Evolutionary conservation across 2,329 filamentous ascomycete species (phyloP), one percentile per base, ranked within the genome.

Genomic region (Cytospora piceicola): DNA sequence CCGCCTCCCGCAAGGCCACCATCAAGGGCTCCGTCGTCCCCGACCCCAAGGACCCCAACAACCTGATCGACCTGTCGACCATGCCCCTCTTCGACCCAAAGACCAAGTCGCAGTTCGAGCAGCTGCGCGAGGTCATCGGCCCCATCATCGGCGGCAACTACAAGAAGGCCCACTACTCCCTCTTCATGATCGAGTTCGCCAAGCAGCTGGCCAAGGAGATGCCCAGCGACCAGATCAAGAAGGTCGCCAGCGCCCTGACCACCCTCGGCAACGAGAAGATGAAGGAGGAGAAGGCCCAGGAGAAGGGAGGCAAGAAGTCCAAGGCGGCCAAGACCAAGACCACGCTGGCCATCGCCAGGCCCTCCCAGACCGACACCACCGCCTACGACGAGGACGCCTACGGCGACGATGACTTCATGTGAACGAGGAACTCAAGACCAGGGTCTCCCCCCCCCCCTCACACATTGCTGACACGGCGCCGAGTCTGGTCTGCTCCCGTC

Each of bases 281-380:
- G 90, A 96, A 93, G 83, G 94, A 97, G 78, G 95, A 99, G 85
- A 97, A 98, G 85, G 89, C 90, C 4, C 88, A 92, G 4, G 93
- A 97, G 70, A 97, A 97, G 84, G 89, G 92, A 63, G 92, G 90
- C 74, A 99, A 98, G 91, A 99, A 98, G 88, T 88, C 84, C 72
- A 98, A 98, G 86, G 94, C 94, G 5, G 91, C 92, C 68, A 98
- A 98, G 88, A 96, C 91, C 49, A 99, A 99, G 88, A 88, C 91
- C 22, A 90, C 88, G 8, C 82, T 98, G 58, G 90, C 91, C 63
- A 88, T 91, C 66, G 81, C 79, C 74, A 81, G 90, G 75, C 78
- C 83, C 72, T 54, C 66, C n/a, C 30, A 22, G 27, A 83, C 83
- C 69, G 94, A 98, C 77, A 88, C 87, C n/a, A 86, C 85, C 64